Conservation (phyloP, 108 stramenopile species). For the Fragilaria crotonensis region DNA sequence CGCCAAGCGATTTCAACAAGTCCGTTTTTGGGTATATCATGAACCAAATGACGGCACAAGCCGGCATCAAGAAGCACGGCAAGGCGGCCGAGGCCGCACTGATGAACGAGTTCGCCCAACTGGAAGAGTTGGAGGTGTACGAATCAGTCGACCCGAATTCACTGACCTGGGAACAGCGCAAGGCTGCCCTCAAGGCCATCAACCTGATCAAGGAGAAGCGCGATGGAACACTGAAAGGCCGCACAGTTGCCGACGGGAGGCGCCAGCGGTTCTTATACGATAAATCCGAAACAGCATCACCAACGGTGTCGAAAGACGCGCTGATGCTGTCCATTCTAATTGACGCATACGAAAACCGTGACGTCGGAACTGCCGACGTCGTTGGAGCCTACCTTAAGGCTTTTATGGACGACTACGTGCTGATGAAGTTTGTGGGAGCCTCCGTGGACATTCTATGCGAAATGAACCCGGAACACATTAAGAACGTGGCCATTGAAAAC, state of each 20-base stretch:
- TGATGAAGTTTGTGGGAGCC: constrained; percentile 8
- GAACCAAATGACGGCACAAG: not conserved
- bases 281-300: constrained; percentile 28
- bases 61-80: constrained; percentile 25
- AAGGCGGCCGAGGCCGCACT: too few species aligned
- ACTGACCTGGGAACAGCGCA: constrained; percentile 16
- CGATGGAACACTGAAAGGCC: constrained; percentile 11
- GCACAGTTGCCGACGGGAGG: constrained; percentile 28
- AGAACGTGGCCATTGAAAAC: constrained; percentile 9
- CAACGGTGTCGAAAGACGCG: constrained; percentile 26
- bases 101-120: too few species aligned
- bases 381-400: constrained; percentile 36
- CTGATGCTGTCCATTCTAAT: constrained; percentile 23
- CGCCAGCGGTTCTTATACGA: constrained; percentile 20
- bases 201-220: not conserved
- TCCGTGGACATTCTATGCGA: constrained; percentile 7
- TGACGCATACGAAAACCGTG: constrained; percentile 24
- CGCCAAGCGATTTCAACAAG: too few species aligned
- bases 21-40: too few species aligned
- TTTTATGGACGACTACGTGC: constrained; percentile 10
- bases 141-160: constrained; percentile 9
- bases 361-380: constrained; percentile 22
- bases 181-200: constrained; percentile 10
- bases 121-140: constrained; percentile 18
- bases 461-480: constrained; percentile 6